phyloP scores from a whole-genome alignment of 352 stramenopile species.

The Globisporangium alternatum region DNA sequence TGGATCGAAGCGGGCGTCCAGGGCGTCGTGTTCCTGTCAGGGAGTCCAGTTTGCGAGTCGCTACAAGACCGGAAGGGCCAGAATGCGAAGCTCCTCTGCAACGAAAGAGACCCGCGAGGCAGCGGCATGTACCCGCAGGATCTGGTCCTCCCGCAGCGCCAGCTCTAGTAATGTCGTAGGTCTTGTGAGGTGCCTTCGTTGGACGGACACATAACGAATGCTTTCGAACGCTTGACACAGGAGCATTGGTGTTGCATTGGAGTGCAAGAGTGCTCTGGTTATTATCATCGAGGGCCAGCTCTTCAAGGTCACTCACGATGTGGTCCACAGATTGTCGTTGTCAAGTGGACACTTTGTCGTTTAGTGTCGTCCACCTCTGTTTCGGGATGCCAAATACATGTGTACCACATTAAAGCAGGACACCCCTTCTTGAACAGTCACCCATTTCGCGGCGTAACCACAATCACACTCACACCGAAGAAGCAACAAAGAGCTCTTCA shows the following conservation, averaged over 20 bases:
- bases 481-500: neutral
- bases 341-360: no score
- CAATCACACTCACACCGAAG: neutral
- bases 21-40: slow-evolving; percentile 4
- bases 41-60: neutral
- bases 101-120: slow-evolving; percentile 12
- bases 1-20: slow-evolving; percentile 16
- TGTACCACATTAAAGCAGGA: slow-evolving; percentile 1
- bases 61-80: neutral
- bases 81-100: neutral
- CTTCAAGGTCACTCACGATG: no score
- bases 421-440: slow-evolving; percentile 1
- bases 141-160: neutral
- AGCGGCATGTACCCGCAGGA: slow-evolving; percentile 9
- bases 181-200: no score
- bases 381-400: neutral
- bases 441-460: neutral
- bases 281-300: no score
- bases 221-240: no score
- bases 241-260: no score
- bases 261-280: no score
- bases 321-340: no score
- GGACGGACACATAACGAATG: no score
- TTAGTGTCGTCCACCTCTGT: no score
- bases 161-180: neutral